Conservation (phyloP, 257 asterid genomes). For the Marsdenia floribunda region DNA sequence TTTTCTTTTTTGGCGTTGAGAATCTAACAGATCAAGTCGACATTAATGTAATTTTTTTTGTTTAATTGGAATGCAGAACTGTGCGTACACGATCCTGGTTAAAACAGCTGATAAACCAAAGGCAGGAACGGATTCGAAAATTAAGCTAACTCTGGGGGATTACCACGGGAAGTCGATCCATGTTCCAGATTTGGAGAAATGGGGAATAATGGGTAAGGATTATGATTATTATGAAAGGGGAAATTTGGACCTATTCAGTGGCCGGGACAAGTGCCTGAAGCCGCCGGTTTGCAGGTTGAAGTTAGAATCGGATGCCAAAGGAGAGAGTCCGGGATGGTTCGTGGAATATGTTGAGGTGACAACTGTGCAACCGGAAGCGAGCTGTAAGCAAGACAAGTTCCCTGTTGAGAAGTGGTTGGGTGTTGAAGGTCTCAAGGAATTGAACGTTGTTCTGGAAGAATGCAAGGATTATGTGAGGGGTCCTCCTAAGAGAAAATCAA, state of each 20-base stretch:
- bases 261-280: conserved; percentile 41
- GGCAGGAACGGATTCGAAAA: conserved; percentile 52
- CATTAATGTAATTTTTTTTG: no score
- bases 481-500: no score
- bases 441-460: no score
- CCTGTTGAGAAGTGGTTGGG: conserved; percentile 53
- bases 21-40: no score
- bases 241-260: conserved; percentile 45
- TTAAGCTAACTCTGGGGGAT: conserved; percentile 39
- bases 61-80: not conserved
- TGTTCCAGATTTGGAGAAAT: conserved; percentile 38
- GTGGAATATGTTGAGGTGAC: conserved; percentile 29
- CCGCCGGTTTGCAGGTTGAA: conserved; percentile 50
- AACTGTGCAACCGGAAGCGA: conserved; percentile 36
- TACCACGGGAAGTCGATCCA: conserved; percentile 26
- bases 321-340: conserved; percentile 33
- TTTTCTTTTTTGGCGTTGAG: no score
- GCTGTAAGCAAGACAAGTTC: conserved; percentile 44
- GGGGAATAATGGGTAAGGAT: conserved; percentile 57
- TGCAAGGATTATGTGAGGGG: no score
- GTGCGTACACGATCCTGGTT: not conserved
- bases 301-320: conserved; percentile 39
- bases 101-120: conserved; percentile 40
- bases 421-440: conserved; percentile 15
- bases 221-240: conserved; percentile 55